These are phyloP conservation scores for Fusarium secorum DNA, from an alignment of 2,329 filamentous ascomycete genomes.

Conservation along the genomic window DNA sequence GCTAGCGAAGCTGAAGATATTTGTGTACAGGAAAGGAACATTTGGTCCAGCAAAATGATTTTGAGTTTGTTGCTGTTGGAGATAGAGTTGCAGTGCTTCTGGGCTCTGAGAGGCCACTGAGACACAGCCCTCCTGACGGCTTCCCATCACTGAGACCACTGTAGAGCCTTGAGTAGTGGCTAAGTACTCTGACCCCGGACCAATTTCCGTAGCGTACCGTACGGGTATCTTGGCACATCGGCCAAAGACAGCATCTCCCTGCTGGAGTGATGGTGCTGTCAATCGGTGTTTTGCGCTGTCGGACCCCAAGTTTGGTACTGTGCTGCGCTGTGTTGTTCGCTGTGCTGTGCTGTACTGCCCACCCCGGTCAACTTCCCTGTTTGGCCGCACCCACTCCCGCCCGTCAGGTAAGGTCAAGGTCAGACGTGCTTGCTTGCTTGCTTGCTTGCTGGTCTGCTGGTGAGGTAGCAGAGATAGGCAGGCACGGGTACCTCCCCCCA, in stretches of 20 bases:
- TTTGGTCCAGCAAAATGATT: background rate
- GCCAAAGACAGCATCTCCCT: slow-evolving; percentile 25
- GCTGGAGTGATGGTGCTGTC: slow-evolving; percentile 10
- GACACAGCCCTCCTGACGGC: background rate
- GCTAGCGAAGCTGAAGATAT: slow-evolving; percentile 33
- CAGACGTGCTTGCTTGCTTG: background rate
- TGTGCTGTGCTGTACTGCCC: slow-evolving; percentile 25
- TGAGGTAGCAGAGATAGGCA: background rate
- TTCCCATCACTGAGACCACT: background rate
- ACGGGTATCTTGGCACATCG: slow-evolving; percentile 35
- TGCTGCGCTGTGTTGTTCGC: slow-evolving; percentile 21
- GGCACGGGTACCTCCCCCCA: slow-evolving; percentile 17
- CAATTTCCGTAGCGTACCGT: slow-evolving; percentile 33
- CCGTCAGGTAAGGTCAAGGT: slow-evolving; percentile 35
- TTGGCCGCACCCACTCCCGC: slow-evolving; percentile 42
- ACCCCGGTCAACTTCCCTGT: slow-evolving; percentile 40
- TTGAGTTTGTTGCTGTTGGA: background rate
- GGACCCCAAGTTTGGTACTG: slow-evolving; percentile 24
- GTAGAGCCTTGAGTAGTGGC: background rate
- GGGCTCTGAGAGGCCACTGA: background rate
- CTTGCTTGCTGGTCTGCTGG: background rate
- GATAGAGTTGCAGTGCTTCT: background rate
- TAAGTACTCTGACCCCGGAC: slow-evolving; percentile 32
- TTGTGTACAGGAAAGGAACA: slow-evolving; percentile 17
- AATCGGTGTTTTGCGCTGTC: slow-evolving; percentile 7